Evolutionary conservation across 768 basidiomycete genomes (phyloP).

Genomic region (Leccinum incarnatum): DNA sequence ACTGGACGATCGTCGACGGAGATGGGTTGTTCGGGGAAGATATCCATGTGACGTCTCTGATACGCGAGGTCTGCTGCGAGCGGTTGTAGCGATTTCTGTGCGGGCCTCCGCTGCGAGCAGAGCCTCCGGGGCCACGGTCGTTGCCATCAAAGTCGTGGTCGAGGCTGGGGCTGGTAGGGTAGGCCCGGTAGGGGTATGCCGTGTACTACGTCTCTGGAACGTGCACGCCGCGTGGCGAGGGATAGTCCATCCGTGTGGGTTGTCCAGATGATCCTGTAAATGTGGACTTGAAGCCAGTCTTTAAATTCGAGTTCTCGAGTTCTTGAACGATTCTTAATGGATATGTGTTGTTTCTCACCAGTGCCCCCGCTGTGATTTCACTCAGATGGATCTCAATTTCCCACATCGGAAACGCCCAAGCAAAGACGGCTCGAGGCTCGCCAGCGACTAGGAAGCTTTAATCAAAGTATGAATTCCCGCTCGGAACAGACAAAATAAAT

Average conservation of each 20-base stretch:
- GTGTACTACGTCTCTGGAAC: constrained; percentile 15
- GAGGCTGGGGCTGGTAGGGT: not conserved
- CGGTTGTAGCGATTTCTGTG: constrained; percentile 25
- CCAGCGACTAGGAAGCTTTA: no score
- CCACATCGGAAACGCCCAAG: no score
- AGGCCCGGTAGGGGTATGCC: not conserved
- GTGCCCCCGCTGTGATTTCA: no score
- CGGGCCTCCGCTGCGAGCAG: constrained; percentile 3
- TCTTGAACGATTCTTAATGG: not conserved
- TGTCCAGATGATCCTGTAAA: not conserved
- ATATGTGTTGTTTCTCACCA: no score
- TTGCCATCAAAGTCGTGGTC: constrained; percentile 11
- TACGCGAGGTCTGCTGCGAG: constrained; percentile 18
- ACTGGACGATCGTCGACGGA: constrained; percentile 4
- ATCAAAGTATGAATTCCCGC: no score
- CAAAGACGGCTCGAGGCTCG: no score
- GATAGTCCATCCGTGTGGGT: constrained; percentile 10
- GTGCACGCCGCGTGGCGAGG: constrained; percentile 25
- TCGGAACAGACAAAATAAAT: no score
- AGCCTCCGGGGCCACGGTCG: not conserved
- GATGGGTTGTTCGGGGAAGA: constrained; percentile 14
- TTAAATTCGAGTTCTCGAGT: not conserved
- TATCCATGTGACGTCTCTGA: constrained; percentile 25
- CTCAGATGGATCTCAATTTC: no score
- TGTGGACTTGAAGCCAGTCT: not conserved